Evolutionary conservation across 2,329 filamentous ascomycete species (phyloP), one percentile per base, ranked within the genome.

Genomic region (Sordariomycetes sp.): DNA sequence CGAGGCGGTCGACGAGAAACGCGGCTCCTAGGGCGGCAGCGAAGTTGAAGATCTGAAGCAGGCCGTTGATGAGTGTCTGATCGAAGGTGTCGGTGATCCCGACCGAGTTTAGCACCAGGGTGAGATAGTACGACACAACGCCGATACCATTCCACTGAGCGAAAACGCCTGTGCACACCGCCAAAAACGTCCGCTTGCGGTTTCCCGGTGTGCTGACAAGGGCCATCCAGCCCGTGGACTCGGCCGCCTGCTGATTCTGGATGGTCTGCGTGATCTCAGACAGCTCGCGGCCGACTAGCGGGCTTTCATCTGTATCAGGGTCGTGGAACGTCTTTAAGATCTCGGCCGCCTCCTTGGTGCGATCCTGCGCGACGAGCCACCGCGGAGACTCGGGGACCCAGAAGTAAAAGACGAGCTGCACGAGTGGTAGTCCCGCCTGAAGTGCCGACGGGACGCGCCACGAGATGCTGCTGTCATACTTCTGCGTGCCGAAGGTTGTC

Each of bases 1-100:
- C 69, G 65, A 79, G 84, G 64, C 37, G 74, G 68, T 71, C 70
- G 14, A 77, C 70, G 4, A 74, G 64, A 2, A 78, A 64, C 5
- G 76, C 74, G n/a, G 73, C 68, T 28, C 65, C 61, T 0, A 71
- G 71, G 10, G 71, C 75, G 28, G 69, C 75, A 22, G 77, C 61
- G 20, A 79, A 64, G 50, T 68, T 65, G 75, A 75, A 78, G 28
- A 63, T 62, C 18, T 61, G 61, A 28, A 62, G 55, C 3, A 61
- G 55, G 6, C 62, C 59, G 59, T 75, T 76, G 64, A 76, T 76
- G 37, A 71, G 61, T 20, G 69, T 69, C 64, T 76, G 72, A 1
- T 66, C 67, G 37, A 68, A 64, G 6, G 69, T 61, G 16, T 69
- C 64, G 0, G 67, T 71, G 60, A 74, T 70, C 12, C 71, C 71